Conservation (phyloP, 1,139 yeast species). For the Sugiyamaella japonica region DNA sequence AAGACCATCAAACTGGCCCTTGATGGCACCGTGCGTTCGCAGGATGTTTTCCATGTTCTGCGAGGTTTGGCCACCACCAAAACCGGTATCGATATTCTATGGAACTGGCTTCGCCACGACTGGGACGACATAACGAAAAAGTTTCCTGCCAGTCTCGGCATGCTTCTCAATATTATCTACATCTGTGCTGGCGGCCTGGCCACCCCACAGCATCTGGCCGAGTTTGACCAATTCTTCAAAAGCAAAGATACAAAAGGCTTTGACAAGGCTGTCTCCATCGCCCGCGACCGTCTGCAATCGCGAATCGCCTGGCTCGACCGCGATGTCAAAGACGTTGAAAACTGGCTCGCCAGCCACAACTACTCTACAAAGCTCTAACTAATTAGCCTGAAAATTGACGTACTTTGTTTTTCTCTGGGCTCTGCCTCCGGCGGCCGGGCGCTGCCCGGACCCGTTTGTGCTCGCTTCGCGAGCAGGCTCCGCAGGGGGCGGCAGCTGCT, state of each 20-base stretch:
- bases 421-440: background rate
- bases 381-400: background rate
- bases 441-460: too few relatives aligned
- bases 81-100: conserved; percentile 64
- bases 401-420: background rate
- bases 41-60: conserved; percentile 74
- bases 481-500: too few relatives aligned
- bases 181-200: conserved; percentile 66
- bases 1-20: conserved; percentile 62
- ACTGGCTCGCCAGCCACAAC: conserved; percentile 42
- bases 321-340: conserved; percentile 54
- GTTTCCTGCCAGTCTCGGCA: conserved; percentile 79
- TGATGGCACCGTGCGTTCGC: conserved; percentile 70
- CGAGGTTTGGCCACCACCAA: conserved; percentile 63
- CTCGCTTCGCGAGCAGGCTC: too few relatives aligned
- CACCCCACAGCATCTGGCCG: conserved; percentile 55
- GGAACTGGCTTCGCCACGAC: conserved; percentile 75
- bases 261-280: conserved; percentile 70
- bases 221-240: conserved; percentile 59
- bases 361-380: conserved; percentile 4
- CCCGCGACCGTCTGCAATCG: conserved; percentile 64
- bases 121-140: conserved; percentile 66
- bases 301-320: conserved; percentile 67
- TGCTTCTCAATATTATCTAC: conserved; percentile 72
- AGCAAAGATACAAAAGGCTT: conserved; percentile 67